Conservation (phyloP, 169 alveolate species). For the Eimeria necatrix region DNA sequence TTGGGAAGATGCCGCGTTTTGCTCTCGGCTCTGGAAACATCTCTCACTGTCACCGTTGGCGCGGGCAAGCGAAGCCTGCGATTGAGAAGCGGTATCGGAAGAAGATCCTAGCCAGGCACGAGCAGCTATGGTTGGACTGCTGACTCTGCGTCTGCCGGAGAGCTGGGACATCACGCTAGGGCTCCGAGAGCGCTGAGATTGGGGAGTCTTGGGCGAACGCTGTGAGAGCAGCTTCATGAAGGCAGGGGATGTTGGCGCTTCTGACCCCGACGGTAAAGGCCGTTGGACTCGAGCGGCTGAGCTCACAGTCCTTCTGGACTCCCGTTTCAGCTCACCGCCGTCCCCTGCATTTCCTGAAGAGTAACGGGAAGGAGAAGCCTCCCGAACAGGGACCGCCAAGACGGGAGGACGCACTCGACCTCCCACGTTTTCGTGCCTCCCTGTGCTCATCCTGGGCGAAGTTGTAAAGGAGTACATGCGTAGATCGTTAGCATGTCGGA, state of each 20-base stretch:
- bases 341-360: background rate
- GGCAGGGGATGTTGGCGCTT: slow-evolving; percentile 62
- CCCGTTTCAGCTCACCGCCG: background rate
- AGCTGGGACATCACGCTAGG: slow-evolving; percentile 56
- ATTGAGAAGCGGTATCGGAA: background rate
- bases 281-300: slow-evolving; percentile 5
- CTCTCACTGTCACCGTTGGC: background rate
- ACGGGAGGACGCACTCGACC: slow-evolving; percentile 44
- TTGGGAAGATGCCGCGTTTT: background rate
- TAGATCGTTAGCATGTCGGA: too few species aligned
- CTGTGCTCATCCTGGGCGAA: background rate
- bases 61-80: slow-evolving; percentile 1
- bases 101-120: slow-evolving; percentile 48
- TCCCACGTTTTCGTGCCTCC: background rate
- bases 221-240: slow-evolving; percentile 57
- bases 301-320: background rate
- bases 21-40: background rate
- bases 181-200: slow-evolving; percentile 42
- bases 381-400: background rate
- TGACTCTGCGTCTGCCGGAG: slow-evolving; percentile 34
- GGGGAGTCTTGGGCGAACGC: slow-evolving; percentile 63
- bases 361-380: background rate
- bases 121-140: slow-evolving; percentile 63
- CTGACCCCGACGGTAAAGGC: background rate
- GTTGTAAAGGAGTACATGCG: too few species aligned